These are phyloP conservation scores for Penicillium hesseltinei DNA, from an alignment of 2,329 filamentous ascomycete species.

Conservation along the genomic window DNA sequence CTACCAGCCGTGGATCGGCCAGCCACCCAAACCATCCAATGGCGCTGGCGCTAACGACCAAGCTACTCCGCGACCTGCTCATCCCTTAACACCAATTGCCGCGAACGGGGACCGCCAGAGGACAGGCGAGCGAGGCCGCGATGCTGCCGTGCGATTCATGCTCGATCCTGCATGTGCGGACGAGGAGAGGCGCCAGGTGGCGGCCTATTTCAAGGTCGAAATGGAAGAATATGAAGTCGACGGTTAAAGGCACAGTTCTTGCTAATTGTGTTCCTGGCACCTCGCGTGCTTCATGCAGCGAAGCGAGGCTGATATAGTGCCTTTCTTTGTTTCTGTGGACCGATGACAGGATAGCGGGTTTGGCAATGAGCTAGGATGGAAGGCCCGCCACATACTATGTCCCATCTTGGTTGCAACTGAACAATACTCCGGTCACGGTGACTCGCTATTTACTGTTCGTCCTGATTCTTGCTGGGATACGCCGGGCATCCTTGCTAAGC, in stretches of 20 bases:
- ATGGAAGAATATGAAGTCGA: slow-evolving; percentile 63
- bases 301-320: neutral
- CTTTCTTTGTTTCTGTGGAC: neutral
- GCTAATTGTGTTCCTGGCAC: neutral
- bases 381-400: neutral
- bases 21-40: slow-evolving; percentile 22
- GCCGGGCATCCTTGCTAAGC: neutral
- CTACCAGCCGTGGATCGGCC: slow-evolving; percentile 56
- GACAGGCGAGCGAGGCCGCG: slow-evolving; percentile 49
- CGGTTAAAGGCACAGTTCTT: slow-evolving; percentile 22
- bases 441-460: neutral
- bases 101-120: slow-evolving; percentile 46
- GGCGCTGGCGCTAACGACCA: slow-evolving; percentile 16
- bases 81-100: slow-evolving; percentile 47
- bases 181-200: slow-evolving; percentile 66
- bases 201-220: slow-evolving; percentile 69
- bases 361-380: neutral
- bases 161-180: slow-evolving; percentile 75
- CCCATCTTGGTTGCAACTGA: neutral
- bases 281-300: neutral
- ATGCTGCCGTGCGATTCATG: slow-evolving; percentile 85
- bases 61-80: slow-evolving; percentile 12
- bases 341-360: neutral
- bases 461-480: neutral
- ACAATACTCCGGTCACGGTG: neutral